Base-by-base conservation (phyloP, 306 rosid species). In the Prunus fruticosa region DNA sequence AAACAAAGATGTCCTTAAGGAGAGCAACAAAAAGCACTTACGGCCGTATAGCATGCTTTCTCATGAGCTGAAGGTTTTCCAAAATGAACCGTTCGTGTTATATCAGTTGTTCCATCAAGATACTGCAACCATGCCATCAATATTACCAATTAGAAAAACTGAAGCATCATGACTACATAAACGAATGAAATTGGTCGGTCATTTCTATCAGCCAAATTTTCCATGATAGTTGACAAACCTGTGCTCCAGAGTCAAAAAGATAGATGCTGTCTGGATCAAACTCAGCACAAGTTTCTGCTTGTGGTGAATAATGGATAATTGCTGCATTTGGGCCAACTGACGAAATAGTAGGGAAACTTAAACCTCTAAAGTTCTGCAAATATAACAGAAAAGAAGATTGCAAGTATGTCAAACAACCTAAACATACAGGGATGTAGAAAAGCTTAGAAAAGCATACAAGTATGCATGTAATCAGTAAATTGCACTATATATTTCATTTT, bases 291-390 rank as follows among this genome's bases (percentile, higher is more conserved):
- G 96, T 86, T 74, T 88, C 98, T 76, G 89, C 86, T 52, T 78
- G 54, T 60, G 99, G 97, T 46, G 74, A 66, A 86, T 96, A 96
- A 86, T 92, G 99, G 64, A 92, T 92, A 74, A 96, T 91, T 22
- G 99, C 99, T 8, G 98, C 99, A 92, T 96, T 96, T 85, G 99
- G 85, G 43, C 99, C 99, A 74, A 96, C 97, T 4, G 98, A 91
- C 41, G 99, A 96, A 85, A 96, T 96, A 65, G 98, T 92, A 49
- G 98, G 98, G 81, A 96, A 96, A 84, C 99, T 92, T 74, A 91
- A 82, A 86, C 99, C 99, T 84, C 89, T 91, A 83, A 96, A 96
- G 76, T 87, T 79, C 99, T 96, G 96, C 76, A 82, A 78, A 79
- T 46, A 63, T 30, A 23, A 71, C 54, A 81, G 63, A 56, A 69